Base-by-base conservation (phyloP, 2,329 filamentous ascomycete species). In the Diaporthe nobilis region DNA sequence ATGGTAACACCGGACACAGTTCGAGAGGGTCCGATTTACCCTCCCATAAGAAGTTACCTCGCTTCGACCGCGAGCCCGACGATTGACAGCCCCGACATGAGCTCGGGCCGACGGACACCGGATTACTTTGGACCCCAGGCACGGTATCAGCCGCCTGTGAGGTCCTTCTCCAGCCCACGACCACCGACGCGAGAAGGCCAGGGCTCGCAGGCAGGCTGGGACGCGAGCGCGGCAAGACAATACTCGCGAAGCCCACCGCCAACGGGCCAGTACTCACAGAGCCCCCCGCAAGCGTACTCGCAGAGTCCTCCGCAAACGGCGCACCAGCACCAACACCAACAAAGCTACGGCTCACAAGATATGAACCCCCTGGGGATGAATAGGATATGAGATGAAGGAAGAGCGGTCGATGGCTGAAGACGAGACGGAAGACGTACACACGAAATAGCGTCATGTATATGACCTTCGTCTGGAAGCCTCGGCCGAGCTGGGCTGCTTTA, bases 351-450 rank as follows among this genome's bases (percentile, higher is more conserved):
- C 60, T 78, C 75, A 22, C 79, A 84, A 60, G 85, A 86, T 65
- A 86, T 89, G 82, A 89, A 91, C 79, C 89, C 89, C 4, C 82
- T 91, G 31, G 87, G 85, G 73, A 90, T 91, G 88, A 90, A 91
- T 81, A 85, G 86, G 79, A 87, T 90, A 85, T 89, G 83, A 84
- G 78, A 39, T 28, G 20, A 55, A 37, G 34, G 55, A 51, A 55
- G 61, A 53, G 8, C n/a, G 60, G 68, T 60, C 25, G 49, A n/a
- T 37, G 55, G 68, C 72, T 67, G 63, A 67, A 77, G 73, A 72
- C n/a, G 44, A 67, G 34, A 68, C 42, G 39, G 39, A 44, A 44
- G 9, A 68, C 65, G 63, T 60, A 77, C 55, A 28, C 74, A 28
- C 74, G 72, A 75, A 58, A 39, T 63, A 65, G n/a, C 63, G 37